Conservation (phyloP, 208 protist species). For the Trypanosoma rangeli region DNA sequence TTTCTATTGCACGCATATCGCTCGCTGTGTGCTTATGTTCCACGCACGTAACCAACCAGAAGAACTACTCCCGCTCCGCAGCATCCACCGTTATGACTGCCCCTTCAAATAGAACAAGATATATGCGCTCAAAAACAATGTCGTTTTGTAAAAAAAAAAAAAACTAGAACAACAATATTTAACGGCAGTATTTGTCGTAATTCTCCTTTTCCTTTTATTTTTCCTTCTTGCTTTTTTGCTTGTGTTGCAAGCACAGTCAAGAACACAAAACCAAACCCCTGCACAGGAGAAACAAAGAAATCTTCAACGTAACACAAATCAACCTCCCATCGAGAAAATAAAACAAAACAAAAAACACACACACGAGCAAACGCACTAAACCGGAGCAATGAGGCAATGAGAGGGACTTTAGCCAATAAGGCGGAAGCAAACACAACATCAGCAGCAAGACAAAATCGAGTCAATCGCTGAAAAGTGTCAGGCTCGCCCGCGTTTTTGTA, state of each 20-base stretch:
- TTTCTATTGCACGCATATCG: too few relatives aligned
- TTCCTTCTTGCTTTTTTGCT: neutral
- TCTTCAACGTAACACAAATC: neutral
- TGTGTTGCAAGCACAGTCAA: neutral
- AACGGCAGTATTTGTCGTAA: neutral
- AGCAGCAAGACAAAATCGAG: neutral
- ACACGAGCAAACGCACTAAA: too few relatives aligned
- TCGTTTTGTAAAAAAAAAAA: neutral
- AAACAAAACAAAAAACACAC: conserved; percentile 9
- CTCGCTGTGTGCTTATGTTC: too few relatives aligned
- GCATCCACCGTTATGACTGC: too few relatives aligned
- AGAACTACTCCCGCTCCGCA: too few relatives aligned
- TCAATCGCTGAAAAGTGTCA: too few relatives aligned
- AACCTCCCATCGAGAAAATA: conserved; percentile 4
- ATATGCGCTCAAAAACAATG: conserved; percentile 1
- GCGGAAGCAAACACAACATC: neutral
- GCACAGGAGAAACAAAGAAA: neutral
- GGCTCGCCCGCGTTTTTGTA: too few relatives aligned
- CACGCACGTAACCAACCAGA: too few relatives aligned
- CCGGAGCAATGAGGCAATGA: too few relatives aligned
- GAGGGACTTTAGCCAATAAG: too few relatives aligned
- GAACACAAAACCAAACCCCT: neutral
- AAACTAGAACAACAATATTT: neutral
- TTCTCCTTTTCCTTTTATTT: conserved; percentile 2
- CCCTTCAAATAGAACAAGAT: neutral